Evolutionary conservation across 2,329 filamentous ascomycete genomes (phyloP).

Genomic region (Fusarium sp.): DNA sequence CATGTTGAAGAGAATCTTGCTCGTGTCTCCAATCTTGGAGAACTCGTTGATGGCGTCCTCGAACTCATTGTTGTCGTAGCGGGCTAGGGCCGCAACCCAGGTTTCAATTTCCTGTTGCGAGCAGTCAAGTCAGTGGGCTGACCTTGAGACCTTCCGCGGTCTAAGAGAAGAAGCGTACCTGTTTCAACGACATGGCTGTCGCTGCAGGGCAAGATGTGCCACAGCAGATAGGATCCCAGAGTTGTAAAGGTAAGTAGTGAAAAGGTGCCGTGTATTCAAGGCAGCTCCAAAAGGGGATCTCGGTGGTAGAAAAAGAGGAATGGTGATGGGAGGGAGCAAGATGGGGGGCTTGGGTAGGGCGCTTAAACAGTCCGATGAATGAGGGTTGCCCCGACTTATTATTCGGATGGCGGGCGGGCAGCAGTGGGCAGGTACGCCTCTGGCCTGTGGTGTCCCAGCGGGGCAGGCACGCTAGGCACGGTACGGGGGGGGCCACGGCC

Average conservation of each 20-base stretch:
- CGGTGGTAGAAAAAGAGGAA: slow-evolving; percentile 34
- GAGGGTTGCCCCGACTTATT: slow-evolving; percentile 44
- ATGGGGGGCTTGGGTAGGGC: slow-evolving; percentile 35
- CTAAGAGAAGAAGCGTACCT: slow-evolving; percentile 56
- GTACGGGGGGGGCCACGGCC: slow-evolving; percentile 36
- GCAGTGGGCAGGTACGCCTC: slow-evolving; percentile 22
- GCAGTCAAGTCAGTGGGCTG: slow-evolving; percentile 29
- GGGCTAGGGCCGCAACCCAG: slow-evolving; percentile 90
- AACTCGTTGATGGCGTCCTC: slow-evolving; percentile 89
- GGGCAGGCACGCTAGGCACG: slow-evolving; percentile 39
- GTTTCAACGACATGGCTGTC: slow-evolving; percentile 69
- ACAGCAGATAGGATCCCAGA: slow-evolving; percentile 23
- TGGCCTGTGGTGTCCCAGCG: slow-evolving; percentile 34
- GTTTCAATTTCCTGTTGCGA: slow-evolving; percentile 90
- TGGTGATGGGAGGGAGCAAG: slow-evolving; percentile 32
- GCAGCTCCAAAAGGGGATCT: slow-evolving; percentile 9
- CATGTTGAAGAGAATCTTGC: slow-evolving; percentile 98
- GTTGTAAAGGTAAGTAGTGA: slow-evolving; percentile 5
- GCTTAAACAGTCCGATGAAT: slow-evolving; percentile 40
- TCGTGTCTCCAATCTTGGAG: slow-evolving; percentile 90
- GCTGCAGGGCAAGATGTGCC: slow-evolving; percentile 37
- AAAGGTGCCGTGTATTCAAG: slow-evolving; percentile 12
- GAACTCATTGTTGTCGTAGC: slow-evolving; percentile 98
- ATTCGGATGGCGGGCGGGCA: slow-evolving; percentile 40
- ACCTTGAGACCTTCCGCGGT: slow-evolving; percentile 5